These are phyloP conservation scores for Thielaviopsis populi DNA, from an alignment of 2,329 filamentous ascomycete species.

Conservation along the genomic window DNA sequence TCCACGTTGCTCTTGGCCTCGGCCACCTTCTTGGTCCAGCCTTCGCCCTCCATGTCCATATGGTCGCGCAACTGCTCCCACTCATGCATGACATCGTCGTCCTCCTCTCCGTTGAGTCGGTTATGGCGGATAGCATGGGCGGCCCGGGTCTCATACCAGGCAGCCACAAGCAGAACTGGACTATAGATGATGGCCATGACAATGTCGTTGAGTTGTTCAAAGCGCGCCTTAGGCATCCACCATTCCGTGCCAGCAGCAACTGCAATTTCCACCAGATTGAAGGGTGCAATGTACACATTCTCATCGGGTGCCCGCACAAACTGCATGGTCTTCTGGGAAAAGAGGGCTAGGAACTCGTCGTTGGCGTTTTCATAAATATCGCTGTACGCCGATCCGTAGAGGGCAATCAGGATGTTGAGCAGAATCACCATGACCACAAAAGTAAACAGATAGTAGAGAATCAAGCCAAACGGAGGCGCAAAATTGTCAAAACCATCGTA, in stretches of 20 bases:
- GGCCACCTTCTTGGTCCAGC: slow-evolving; percentile 70
- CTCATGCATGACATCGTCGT: slow-evolving; percentile 78
- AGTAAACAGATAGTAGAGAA: slow-evolving; percentile 95
- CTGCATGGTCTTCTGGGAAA: slow-evolving; percentile 87
- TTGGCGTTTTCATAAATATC: slow-evolving; percentile 87
- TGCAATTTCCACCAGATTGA: slow-evolving; percentile 86
- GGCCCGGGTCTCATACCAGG: slow-evolving; percentile 50
- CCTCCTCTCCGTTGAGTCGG: slow-evolving; percentile 63
- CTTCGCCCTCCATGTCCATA: slow-evolving; percentile 66
- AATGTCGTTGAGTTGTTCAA: slow-evolving; percentile 71
- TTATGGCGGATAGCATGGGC: slow-evolving; percentile 58
- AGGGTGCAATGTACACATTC: slow-evolving; percentile 92
- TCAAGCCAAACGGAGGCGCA: slow-evolving; percentile 79
- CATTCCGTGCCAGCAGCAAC: slow-evolving; percentile 72
- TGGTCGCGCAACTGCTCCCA: slow-evolving; percentile 72
- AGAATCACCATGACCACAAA: slow-evolving; percentile 91
- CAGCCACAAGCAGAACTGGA: slow-evolving; percentile 66
- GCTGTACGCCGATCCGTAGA: slow-evolving; percentile 94
- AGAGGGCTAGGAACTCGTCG: slow-evolving; percentile 89
- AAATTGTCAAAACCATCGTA: slow-evolving; percentile 82
- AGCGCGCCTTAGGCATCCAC: slow-evolving; percentile 67
- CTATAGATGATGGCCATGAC: slow-evolving; percentile 80
- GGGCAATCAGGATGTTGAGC: slow-evolving; percentile 88
- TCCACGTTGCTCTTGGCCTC: slow-evolving; percentile 68
- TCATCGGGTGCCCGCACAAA: slow-evolving; percentile 95